These are phyloP conservation scores for Monosporascus sp. DNA, from an alignment of 2,329 filamentous ascomycete species.

Conservation along the genomic window DNA sequence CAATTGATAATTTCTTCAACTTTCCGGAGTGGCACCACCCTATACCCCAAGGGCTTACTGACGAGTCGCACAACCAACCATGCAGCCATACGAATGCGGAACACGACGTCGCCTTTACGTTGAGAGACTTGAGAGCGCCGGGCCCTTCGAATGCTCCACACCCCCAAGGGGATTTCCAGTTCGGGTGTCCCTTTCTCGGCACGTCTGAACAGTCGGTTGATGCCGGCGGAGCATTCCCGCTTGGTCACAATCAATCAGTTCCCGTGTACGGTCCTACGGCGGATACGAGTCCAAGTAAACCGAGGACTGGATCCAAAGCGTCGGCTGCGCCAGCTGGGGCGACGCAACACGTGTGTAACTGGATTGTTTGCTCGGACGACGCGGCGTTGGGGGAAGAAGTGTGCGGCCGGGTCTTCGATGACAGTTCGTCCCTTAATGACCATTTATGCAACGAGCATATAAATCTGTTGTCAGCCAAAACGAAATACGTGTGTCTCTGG, in stretches of 20 bases:
- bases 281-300: background rate
- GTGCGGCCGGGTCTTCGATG: conserved; percentile 20
- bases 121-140: conserved; percentile 21
- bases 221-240: conserved; percentile 4
- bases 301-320: background rate
- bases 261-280: background rate
- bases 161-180: conserved; percentile 8
- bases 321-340: background rate
- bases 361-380: conserved; percentile 12
- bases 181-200: conserved; percentile 11
- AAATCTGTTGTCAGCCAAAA: conserved; percentile 17
- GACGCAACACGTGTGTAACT: conserved; percentile 17
- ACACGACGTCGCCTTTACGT: conserved; percentile 23
- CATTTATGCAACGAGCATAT: conserved; percentile 23
- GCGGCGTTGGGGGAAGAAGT: conserved; percentile 4
- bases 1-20: conserved; percentile 11
- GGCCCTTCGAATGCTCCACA: conserved; percentile 7
- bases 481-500: conserved; percentile 26
- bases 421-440: conserved; percentile 17
- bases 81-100: conserved; percentile 26
- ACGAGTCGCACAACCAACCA: conserved; percentile 12
- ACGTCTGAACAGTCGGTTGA: conserved; percentile 6
- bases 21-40: conserved; percentile 9
- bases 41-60: conserved; percentile 3
- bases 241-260: conserved; percentile 2